Percentiles rank a stretch among this genome's conserved stretches.
These are phyloP conservation scores for Onygena corvina DNA, from an alignment of 2,329 filamentous ascomycete species.

Conservation along the genomic window DNA sequence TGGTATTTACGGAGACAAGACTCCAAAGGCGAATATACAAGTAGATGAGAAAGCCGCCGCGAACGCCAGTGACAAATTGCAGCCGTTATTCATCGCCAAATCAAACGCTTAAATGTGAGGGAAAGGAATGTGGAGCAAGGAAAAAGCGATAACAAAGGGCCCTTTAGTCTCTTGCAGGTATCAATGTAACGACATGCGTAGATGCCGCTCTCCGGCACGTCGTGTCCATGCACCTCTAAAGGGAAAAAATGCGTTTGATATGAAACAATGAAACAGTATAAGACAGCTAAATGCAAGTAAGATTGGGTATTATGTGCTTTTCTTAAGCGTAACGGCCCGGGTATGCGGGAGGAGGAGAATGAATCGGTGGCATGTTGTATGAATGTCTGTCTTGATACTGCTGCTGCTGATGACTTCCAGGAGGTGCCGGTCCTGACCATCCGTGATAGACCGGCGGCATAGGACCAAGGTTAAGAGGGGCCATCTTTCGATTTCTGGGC, in stretches of 20 bases:
- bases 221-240: constrained; percentile 1
- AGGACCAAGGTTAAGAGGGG: constrained; percentile 11
- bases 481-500: constrained; percentile 15
- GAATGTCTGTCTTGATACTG: not conserved
- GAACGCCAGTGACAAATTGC: not conserved
- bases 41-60: not conserved
- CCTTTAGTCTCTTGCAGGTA: not conserved
- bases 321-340: constrained; percentile 11
- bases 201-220: not conserved
- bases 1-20: not conserved
- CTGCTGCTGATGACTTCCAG: not conserved
- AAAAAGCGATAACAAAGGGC: not conserved
- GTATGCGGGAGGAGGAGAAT: constrained; percentile 11
- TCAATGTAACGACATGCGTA: not conserved
- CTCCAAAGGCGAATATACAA: not conserved
- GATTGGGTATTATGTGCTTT: constrained; percentile 13
- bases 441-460: constrained; percentile 8
- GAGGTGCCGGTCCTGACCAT: not conserved
- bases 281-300: not conserved
- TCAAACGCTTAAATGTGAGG: too few species aligned
- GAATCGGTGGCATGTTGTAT: constrained; percentile 3
- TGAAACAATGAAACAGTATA: constrained; percentile 4
- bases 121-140: not conserved
- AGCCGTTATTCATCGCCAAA: constrained; percentile 3
- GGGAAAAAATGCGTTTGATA: not conserved